phyloP scores from a whole-genome alignment of 352 stramenopile species.

The Peronosclerospora sorghi region DNA sequence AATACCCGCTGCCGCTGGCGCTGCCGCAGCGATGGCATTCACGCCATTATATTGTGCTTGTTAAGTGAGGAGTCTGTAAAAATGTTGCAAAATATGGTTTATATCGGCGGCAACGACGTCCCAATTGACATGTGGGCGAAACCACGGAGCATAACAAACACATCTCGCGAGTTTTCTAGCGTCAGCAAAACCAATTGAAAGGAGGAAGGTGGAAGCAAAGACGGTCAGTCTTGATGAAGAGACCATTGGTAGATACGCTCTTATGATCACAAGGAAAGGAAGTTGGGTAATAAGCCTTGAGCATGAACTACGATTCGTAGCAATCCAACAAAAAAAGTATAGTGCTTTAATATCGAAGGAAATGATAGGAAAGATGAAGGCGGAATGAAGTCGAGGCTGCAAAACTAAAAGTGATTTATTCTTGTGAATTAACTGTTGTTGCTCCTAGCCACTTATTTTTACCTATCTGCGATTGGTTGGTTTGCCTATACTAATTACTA shows the following conservation, averaged over 20 bases:
- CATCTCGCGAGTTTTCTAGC: slow-evolving; percentile 16
- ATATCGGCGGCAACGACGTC: slow-evolving; percentile 28
- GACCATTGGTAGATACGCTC: neutral
- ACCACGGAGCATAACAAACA: slow-evolving; percentile 65
- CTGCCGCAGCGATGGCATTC: slow-evolving; percentile 38
- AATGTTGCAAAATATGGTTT: slow-evolving; percentile 29
- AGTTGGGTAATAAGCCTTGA: neutral
- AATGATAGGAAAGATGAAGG: too few relatives aligned
- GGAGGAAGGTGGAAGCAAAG: neutral
- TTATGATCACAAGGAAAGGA: neutral
- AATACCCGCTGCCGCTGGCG: slow-evolving; percentile 29
- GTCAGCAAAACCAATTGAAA: neutral
- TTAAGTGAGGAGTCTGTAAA: slow-evolving; percentile 50
- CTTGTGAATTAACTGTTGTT: too few relatives aligned
- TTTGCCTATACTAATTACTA: too few relatives aligned
- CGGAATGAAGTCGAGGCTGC: too few relatives aligned
- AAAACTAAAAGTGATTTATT: too few relatives aligned
- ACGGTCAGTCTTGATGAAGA: neutral
- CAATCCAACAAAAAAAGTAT: too few relatives aligned
- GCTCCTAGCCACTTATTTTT: too few relatives aligned
- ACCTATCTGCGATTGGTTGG: too few relatives aligned
- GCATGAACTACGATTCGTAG: neutral
- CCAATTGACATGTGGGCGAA: slow-evolving; percentile 30
- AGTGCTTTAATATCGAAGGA: too few relatives aligned
- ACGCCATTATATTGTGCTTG: slow-evolving; percentile 32